Evolutionary conservation across 331 rosid species (phyloP).

Genomic region (Ulmus americana): DNA sequence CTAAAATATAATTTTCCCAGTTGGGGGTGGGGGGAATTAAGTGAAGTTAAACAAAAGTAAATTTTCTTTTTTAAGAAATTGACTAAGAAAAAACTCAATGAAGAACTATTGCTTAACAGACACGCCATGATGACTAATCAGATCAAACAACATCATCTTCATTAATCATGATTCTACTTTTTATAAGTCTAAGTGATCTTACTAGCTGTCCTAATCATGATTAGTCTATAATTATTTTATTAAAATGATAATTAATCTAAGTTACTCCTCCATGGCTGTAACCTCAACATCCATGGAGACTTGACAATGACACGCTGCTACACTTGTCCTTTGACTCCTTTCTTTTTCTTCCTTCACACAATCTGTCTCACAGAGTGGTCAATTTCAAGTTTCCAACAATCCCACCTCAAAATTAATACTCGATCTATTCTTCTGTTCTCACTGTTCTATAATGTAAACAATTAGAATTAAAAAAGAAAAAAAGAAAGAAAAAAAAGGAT

Average conservation of each 20-base stretch:
- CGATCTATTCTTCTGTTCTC: neutral
- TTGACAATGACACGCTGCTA: constrained; percentile 12
- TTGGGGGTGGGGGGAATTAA: too few species aligned
- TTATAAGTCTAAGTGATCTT: neutral
- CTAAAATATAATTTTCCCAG: too few species aligned
- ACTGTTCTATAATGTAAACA: too few species aligned
- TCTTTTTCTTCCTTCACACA: neutral
- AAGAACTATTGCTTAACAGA: neutral
- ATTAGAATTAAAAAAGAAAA: too few species aligned
- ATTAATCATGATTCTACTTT: neutral
- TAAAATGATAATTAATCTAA: constrained; percentile 1
- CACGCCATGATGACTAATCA: constrained; percentile 8
- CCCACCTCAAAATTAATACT: neutral
- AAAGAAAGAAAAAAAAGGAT: too few species aligned
- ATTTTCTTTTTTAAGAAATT: too few species aligned
- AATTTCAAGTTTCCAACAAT: neutral
- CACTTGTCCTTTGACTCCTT: neutral
- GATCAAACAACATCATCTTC: constrained; percentile 6
- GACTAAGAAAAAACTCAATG: too few species aligned
- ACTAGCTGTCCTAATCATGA: constrained; percentile 7
- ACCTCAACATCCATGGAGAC: neutral
- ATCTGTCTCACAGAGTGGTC: constrained; percentile 6
- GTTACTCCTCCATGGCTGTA: neutral
- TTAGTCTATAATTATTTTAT: constrained; percentile 2
- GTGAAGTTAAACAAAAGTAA: too few species aligned